Base-by-base conservation (phyloP, 345 rosid genomes). In the Zanthoxylum bungeanum region DNA sequence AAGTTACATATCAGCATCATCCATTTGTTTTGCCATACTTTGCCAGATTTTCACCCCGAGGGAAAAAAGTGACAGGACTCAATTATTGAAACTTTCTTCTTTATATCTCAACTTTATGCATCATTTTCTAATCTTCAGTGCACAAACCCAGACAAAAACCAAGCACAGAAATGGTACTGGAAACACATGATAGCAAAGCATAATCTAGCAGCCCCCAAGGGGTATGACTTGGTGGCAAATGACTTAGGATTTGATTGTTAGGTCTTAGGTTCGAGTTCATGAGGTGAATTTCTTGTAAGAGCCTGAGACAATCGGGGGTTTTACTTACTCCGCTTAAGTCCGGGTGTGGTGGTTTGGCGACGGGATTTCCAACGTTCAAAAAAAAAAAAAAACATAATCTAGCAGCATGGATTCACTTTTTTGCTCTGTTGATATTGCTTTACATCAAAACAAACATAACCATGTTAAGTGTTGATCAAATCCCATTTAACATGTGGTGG, bases 401-500 rank as follows among this genome's bases (percentile, higher is more conserved):
- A 17, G 58, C 69, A 52, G 27, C n/a, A 64, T 37, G 37, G 53
- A 25, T 40, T 50, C 10, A 6, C 60, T 34, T 19, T 17, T 24
- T 16, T 37, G 10, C 44, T 17, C 25, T 42, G 33, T 30, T 47
- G 56, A 72, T 67, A 59, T 77, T 60, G 65, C 44, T 47, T 53
- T 44, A 52, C 77, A 79, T 62, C 12, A 64, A 53, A 77, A 76
- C 77, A 75, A 64, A 50, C 66, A 68, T 21, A 79, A 68, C 30
- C 73, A 67, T 31, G 56, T 59, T 31, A 62, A 36, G 66, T 14
- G 31, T 30, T 9, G 37, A 57, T 53, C 47, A 31, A 37, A 57
- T 49, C 30, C 57, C 28, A 28, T 9, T 56, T 17, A 51, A 51
- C 14, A 58, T 24, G n/a, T 33, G 68, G 68, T 50, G 19, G 22